Evolutionary conservation across 2,329 filamentous ascomycete genomes (phyloP).

Genomic region (Teratosphaeria gauchensis): DNA sequence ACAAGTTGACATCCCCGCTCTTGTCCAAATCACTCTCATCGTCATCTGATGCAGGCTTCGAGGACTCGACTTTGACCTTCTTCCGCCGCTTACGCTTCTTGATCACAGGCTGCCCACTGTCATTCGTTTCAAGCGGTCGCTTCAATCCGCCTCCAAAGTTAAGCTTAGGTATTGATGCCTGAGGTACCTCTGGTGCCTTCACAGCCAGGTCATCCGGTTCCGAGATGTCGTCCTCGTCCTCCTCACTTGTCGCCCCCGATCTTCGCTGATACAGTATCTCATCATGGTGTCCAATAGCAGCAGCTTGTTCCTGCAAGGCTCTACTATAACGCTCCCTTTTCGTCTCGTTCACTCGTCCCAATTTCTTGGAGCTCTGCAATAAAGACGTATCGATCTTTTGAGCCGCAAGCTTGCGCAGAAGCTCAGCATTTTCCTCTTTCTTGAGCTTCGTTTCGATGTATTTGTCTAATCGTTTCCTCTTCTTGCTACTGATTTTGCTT

Average conservation of each 20-base stretch:
- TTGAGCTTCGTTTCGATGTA: slow-evolving; percentile 82
- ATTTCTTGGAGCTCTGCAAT: slow-evolving; percentile 64
- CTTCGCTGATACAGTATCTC: slow-evolving; percentile 44
- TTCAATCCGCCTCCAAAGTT: slow-evolving; percentile 70
- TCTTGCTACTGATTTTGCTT: slow-evolving; percentile 51
- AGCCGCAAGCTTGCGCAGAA: slow-evolving; percentile 73
- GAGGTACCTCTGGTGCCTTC: not conserved
- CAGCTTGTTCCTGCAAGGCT: slow-evolving; percentile 52
- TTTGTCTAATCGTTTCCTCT: slow-evolving; percentile 58
- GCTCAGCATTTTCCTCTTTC: slow-evolving; percentile 80
- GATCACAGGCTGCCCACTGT: slow-evolving; percentile 70
- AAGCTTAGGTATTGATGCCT: not conserved
- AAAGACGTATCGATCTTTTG: slow-evolving; percentile 73
- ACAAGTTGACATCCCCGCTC: slow-evolving; percentile 10
- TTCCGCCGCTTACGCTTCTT: slow-evolving; percentile 61
- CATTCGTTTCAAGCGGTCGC: slow-evolving; percentile 69
- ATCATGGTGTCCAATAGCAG: slow-evolving; percentile 49
- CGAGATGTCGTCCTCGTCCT: slow-evolving; percentile 1
- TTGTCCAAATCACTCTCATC: slow-evolving; percentile 20
- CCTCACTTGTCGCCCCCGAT: slow-evolving; percentile 6
- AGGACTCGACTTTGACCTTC: slow-evolving; percentile 25
- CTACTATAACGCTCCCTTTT: slow-evolving; percentile 57
- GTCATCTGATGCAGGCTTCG: slow-evolving; percentile 12
- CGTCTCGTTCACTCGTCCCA: slow-evolving; percentile 63
- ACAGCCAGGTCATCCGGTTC: not conserved